These are phyloP conservation scores for Hansenula sp. DNA, from an alignment of 1,139 yeast genomes.

Conservation along the genomic window DNA sequence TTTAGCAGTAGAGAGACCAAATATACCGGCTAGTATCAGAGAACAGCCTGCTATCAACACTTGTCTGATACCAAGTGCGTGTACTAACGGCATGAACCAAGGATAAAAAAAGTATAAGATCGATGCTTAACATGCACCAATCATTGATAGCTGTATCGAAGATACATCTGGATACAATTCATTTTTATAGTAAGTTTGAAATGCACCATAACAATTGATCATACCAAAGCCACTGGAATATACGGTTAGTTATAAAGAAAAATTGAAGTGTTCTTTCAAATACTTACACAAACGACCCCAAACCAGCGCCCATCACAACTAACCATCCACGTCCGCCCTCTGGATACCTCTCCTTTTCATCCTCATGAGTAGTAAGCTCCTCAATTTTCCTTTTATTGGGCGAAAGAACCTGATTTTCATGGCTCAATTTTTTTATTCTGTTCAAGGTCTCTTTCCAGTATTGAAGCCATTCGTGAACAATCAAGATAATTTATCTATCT, in stretches of 20 bases:
- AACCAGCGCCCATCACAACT: not conserved
- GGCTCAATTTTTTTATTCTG: too few relatives aligned
- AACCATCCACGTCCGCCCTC: not conserved
- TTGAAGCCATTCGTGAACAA: too few relatives aligned
- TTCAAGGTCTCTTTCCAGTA: too few relatives aligned
- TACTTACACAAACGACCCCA: not conserved
- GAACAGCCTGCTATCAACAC: constrained; percentile 40
- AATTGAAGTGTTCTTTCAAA: too few relatives aligned
- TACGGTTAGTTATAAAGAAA: too few relatives aligned
- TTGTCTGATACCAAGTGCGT: constrained; percentile 33
- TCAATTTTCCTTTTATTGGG: too few relatives aligned
- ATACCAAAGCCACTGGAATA: constrained; percentile 44
- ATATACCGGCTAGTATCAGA: constrained; percentile 37
- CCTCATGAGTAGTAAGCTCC: too few relatives aligned
- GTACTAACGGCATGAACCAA: constrained; percentile 39
- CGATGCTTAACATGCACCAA: constrained; percentile 28
- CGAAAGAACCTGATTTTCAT: too few relatives aligned
- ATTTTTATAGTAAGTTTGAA: constrained; percentile 40
- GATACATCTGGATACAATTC: constrained; percentile 18
- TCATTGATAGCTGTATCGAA: constrained; percentile 23
- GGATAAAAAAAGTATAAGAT: constrained; percentile 32
- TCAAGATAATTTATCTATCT: too few relatives aligned
- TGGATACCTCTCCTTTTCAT: too few relatives aligned
- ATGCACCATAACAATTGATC: constrained; percentile 52
- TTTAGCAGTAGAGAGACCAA: constrained; percentile 39